Evolutionary conservation across 2,329 filamentous ascomycete genomes (phyloP).

Genomic region (Bisporella sp.): DNA sequence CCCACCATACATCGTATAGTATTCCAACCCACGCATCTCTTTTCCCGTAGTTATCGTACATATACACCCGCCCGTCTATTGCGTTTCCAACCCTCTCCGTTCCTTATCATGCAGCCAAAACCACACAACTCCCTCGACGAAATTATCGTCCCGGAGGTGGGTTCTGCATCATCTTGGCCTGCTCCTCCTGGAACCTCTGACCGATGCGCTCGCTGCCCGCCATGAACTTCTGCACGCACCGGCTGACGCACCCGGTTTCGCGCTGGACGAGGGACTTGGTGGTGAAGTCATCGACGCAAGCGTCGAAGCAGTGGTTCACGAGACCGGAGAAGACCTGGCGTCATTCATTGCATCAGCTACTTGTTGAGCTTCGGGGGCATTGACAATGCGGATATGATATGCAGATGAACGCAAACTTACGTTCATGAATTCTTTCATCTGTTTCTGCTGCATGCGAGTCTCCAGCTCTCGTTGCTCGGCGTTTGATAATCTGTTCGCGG

Average conservation of each 20-base stretch:
- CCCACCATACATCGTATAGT: not conserved
- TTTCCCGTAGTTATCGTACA: constrained; percentile 1
- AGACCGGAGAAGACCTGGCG: constrained; percentile 55
- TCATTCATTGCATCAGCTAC: too few relatives aligned
- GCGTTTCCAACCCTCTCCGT: not conserved
- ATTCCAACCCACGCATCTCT: not conserved
- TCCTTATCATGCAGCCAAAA: not conserved
- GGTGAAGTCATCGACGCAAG: constrained; percentile 97
- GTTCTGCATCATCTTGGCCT: constrained; percentile 46
- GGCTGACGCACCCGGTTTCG: constrained; percentile 87
- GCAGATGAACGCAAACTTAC: constrained; percentile 47
- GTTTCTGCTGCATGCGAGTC: constrained; percentile 91
- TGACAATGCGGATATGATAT: not conserved
- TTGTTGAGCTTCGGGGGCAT: too few relatives aligned
- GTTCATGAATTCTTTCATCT: constrained; percentile 98
- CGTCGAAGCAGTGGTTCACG: constrained; percentile 87
- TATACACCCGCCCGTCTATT: not conserved
- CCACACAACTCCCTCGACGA: not conserved
- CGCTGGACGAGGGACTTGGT: constrained; percentile 86
- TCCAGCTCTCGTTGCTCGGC: constrained; percentile 90
- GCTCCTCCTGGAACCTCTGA: constrained; percentile 77
- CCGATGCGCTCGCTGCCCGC: constrained; percentile 85
- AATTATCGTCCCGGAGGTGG: constrained; percentile 23
- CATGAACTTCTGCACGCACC: constrained; percentile 95
- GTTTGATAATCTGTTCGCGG: constrained; percentile 21